Percentiles rank a stretch among this genome's conserved stretches.
Evolutionary conservation across 129 eudicot genomes (phyloP).

Genomic region (Flaveria brownii): DNA sequence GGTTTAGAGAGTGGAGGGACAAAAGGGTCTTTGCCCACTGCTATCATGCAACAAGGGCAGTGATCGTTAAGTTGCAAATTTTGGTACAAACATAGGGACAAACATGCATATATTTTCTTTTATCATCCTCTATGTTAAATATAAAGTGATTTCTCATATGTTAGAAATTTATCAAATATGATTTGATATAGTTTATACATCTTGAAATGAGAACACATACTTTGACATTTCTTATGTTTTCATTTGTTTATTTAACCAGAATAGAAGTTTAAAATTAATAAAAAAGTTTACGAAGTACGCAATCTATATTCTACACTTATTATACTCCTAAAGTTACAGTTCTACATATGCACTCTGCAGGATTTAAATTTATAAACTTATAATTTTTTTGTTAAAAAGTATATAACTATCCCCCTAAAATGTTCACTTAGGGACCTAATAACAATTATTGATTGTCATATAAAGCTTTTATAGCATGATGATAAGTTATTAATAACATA

Average conservation of each 20-base stretch:
- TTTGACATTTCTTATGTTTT: not conserved
- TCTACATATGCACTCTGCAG: no score
- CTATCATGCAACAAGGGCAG: slow-evolving; percentile 6
- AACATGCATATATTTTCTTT: slow-evolving; percentile 21
- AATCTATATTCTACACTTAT: no score
- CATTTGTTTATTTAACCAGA: not conserved
- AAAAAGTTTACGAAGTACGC: no score
- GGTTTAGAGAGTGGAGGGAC: slow-evolving; percentile 28
- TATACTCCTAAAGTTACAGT: no score
- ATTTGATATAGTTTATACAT: slow-evolving; percentile 9
- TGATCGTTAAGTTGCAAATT: slow-evolving; percentile 20
- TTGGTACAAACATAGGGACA: slow-evolving; percentile 25
- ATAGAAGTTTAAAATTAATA: not conserved
- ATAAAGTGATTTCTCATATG: slow-evolving; percentile 10
- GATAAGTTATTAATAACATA: no score
- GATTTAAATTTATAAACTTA: no score
- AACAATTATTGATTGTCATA: not conserved
- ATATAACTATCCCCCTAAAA: no score
- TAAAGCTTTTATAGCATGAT: no score
- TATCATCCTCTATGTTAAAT: slow-evolving; percentile 19
- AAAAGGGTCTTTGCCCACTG: slow-evolving; percentile 26
- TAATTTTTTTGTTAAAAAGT: no score
- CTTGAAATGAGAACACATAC: slow-evolving; percentile 4
- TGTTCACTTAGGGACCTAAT: no score
- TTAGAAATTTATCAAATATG: slow-evolving; percentile 9